These are phyloP conservation scores for Solioccasus polychromus DNA, from an alignment of 768 basidiomycete genomes.

Conservation along the genomic window DNA sequence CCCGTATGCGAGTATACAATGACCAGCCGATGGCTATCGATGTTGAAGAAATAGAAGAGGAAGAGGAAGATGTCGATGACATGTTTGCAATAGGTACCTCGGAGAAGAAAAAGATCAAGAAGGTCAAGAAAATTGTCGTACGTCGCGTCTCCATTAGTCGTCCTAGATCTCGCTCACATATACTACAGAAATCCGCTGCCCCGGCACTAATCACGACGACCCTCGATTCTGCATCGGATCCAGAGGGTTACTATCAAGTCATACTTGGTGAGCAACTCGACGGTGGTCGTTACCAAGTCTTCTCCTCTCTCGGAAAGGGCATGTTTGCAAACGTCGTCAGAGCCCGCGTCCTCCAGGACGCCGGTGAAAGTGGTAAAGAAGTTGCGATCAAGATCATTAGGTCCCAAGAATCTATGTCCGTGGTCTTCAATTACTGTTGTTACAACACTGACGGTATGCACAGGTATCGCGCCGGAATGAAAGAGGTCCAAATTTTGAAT, in stretches of 20 bases:
- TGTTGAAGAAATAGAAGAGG: constrained; percentile 56
- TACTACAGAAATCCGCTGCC: constrained; percentile 42
- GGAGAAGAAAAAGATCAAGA: constrained; percentile 51
- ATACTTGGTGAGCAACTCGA: constrained; percentile 94
- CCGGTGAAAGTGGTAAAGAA: constrained; percentile 57
- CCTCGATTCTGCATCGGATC: constrained; percentile 86
- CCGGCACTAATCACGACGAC: constrained; percentile 73
- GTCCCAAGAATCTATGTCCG: constrained; percentile 94
- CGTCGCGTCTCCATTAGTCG: constrained; percentile 16
- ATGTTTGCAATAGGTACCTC: constrained; percentile 78
- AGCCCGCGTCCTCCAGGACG: constrained; percentile 75
- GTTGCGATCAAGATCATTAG: constrained; percentile 98
- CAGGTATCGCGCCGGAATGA: constrained; percentile 93
- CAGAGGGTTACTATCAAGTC: constrained; percentile 94
- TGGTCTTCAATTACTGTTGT: constrained; percentile 16
- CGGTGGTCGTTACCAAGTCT: constrained; percentile 90
- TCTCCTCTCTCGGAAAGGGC: constrained; percentile 92
- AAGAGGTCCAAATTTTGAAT: constrained; percentile 86
- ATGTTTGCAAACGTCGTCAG: constrained; percentile 99
- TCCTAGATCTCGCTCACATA: constrained; percentile 1
- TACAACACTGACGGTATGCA: constrained; percentile 5
- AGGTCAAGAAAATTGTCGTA: constrained; percentile 57
- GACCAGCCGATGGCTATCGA: constrained; percentile 37
- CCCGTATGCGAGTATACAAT: constrained; percentile 59
- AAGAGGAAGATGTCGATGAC: constrained; percentile 88